These are phyloP conservation scores for Nematodospora valgi DNA, from an alignment of 805 yeast genomes.

Conservation along the genomic window DNA sequence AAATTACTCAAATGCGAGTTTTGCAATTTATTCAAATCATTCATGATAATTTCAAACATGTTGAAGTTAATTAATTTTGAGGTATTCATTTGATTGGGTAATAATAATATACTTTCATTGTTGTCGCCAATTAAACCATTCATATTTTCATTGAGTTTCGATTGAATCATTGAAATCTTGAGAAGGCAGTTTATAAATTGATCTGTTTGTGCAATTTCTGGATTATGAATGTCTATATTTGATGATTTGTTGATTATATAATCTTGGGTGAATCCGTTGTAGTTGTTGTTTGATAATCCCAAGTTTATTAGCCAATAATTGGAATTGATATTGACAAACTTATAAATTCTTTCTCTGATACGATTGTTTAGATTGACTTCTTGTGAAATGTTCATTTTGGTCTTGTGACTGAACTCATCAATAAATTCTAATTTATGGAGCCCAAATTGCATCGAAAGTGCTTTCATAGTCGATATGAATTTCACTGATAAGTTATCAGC, in stretches of 20 bases:
- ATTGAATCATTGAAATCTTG: slow-evolving; percentile 35
- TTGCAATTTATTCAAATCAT: slow-evolving; percentile 19
- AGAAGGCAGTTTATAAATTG: slow-evolving; percentile 23
- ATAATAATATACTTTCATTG: slow-evolving; percentile 9
- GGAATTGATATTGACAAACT: slow-evolving; percentile 39
- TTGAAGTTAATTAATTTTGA: slow-evolving; percentile 34
- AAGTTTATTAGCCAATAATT: slow-evolving; percentile 41
- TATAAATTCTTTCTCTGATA: slow-evolving; percentile 40
- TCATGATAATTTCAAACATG: slow-evolving; percentile 41
- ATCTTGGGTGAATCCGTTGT: slow-evolving; percentile 32
- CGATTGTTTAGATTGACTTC: slow-evolving; percentile 30
- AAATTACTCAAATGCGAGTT: slow-evolving; percentile 20
- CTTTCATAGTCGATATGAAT: slow-evolving; percentile 36
- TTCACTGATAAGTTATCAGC: slow-evolving; percentile 32
- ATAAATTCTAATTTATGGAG: slow-evolving; percentile 40
- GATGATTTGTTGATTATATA: slow-evolving; percentile 34
- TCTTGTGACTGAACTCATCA: slow-evolving; percentile 38
- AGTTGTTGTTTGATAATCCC: slow-evolving; percentile 32
- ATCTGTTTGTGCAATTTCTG: slow-evolving; percentile 10
- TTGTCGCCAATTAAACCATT: slow-evolving; percentile 24
- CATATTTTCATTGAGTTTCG: slow-evolving; percentile 38
- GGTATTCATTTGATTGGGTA: slow-evolving; percentile 16
- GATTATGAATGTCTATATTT: slow-evolving; percentile 17
- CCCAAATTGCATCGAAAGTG: slow-evolving; percentile 39
- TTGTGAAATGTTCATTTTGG: slow-evolving; percentile 20